Evolutionary conservation across 768 basidiomycete genomes (phyloP).

Genomic region (Pholiota conissans): DNA sequence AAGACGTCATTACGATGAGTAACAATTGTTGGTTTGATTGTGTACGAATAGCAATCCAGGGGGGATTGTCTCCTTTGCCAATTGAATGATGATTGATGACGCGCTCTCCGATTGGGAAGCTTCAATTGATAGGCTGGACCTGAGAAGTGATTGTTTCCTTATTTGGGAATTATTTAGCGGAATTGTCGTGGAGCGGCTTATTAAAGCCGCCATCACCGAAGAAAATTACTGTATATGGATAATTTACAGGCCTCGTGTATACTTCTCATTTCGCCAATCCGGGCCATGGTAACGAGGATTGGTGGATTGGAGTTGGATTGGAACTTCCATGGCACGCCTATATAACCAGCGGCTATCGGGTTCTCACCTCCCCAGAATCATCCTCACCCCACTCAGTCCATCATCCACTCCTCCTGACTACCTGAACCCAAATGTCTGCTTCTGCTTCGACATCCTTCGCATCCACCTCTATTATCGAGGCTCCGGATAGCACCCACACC

Average conservation of each 20-base stretch:
- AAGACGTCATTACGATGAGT: no score
- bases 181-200: no score
- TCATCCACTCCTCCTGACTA: not conserved
- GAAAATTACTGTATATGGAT: not conserved
- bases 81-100: no score
- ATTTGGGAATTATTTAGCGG: no score
- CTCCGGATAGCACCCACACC: slow-evolving; percentile 2
- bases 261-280: not conserved
- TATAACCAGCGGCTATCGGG: not conserved
- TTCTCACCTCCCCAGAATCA: not conserved
- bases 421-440: slow-evolving; percentile 6
- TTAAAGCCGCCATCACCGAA: not conserved
- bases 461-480: slow-evolving; percentile 11
- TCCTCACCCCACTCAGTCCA: no score
- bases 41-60: no score
- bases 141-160: no score
- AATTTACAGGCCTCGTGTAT: no score
- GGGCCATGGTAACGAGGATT: not conserved
- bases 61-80: no score
- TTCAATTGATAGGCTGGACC: no score
- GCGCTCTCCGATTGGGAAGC: no score
- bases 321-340: not conserved
- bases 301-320: slow-evolving; percentile 3
- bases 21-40: no score
- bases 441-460: slow-evolving; percentile 4